Percentiles rank a stretch among this genome's conserved stretches.
phyloP scores from a whole-genome alignment of 2,329 filamentous ascomycete genomes.

The Stemphylium vesicarium region DNA sequence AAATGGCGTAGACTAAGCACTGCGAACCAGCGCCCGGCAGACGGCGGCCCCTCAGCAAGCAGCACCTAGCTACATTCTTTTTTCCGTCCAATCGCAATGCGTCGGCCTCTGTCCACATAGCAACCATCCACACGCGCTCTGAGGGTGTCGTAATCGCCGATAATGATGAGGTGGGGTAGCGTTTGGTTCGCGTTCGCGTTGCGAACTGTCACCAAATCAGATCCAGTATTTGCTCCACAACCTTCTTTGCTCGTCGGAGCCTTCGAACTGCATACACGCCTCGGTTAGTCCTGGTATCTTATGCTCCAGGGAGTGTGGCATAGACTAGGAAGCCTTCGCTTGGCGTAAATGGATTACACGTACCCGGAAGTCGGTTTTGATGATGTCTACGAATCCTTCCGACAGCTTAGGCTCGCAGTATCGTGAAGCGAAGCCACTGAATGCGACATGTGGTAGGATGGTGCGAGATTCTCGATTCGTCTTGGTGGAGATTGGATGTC shows the following conservation, averaged over 20 bases:
- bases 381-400: conserved; percentile 86
- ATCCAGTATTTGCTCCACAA: conserved; percentile 83
- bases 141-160: conserved; percentile 24
- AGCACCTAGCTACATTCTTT: neutral
- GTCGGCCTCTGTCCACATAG: conserved; percentile 4
- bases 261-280: conserved; percentile 62
- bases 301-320: neutral
- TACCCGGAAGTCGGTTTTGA: conserved; percentile 74
- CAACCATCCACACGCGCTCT: neutral
- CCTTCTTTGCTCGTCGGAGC: conserved; percentile 69
- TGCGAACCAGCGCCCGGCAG: conserved; percentile 28
- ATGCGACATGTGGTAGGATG: conserved; percentile 79
- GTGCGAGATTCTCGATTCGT: conserved; percentile 83
- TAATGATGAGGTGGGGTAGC: neutral
- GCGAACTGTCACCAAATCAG: conserved; percentile 45
- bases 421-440: conserved; percentile 74
- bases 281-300: conserved; percentile 28
- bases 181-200: conserved; percentile 2
- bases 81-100: conserved; percentile 7
- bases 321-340: conserved; percentile 2
- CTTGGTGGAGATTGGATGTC: conserved; percentile 44
- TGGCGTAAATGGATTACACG: conserved; percentile 25
- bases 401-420: conserved; percentile 73
- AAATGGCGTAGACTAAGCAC: conserved; percentile 17
- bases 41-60: conserved; percentile 8